Evolutionary conservation across 495 filamentous ascomycete species (phyloP).

Genomic region (Talaromyces ruber): DNA sequence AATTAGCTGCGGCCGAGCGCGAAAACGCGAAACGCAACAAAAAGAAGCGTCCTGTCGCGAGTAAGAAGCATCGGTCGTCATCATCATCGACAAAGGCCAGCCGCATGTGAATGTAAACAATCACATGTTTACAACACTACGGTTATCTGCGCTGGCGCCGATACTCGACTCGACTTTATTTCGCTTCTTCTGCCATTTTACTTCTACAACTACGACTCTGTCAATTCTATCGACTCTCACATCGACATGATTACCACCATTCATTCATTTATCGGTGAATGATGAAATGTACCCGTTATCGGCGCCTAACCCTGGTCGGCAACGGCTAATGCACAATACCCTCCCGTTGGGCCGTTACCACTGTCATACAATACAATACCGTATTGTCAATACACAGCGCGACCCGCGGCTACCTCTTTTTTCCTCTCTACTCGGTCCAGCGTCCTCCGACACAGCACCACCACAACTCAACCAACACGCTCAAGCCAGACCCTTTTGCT

Average conservation of each 20-base stretch:
- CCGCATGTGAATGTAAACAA: background rate
- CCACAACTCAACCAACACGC: background rate
- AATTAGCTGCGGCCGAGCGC: conserved; percentile 24
- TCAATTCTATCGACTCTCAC: background rate
- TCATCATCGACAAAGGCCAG: conserved; percentile 5
- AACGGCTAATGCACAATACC: background rate
- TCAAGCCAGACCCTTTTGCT: background rate
- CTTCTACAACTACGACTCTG: background rate
- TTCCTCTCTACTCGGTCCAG: background rate
- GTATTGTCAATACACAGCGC: background rate
- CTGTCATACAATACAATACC: background rate
- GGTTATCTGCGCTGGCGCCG: background rate
- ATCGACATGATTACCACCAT: background rate
- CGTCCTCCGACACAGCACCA: background rate
- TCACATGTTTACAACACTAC: background rate
- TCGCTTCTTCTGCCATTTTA: background rate
- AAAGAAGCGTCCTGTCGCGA: conserved; percentile 13
- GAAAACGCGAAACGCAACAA: conserved; percentile 16
- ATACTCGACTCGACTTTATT: background rate
- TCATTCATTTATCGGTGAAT: background rate
- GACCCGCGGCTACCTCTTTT: conserved; percentile 2
- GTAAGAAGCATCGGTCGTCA: conserved; percentile 27
- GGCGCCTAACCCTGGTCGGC: background rate
- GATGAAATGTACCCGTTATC: background rate
- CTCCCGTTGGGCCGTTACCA: background rate